Evolutionary conservation across 768 basidiomycete genomes (phyloP), one percentile per base, ranked within the genome.

Genomic region (Lentinula detonsa): DNA sequence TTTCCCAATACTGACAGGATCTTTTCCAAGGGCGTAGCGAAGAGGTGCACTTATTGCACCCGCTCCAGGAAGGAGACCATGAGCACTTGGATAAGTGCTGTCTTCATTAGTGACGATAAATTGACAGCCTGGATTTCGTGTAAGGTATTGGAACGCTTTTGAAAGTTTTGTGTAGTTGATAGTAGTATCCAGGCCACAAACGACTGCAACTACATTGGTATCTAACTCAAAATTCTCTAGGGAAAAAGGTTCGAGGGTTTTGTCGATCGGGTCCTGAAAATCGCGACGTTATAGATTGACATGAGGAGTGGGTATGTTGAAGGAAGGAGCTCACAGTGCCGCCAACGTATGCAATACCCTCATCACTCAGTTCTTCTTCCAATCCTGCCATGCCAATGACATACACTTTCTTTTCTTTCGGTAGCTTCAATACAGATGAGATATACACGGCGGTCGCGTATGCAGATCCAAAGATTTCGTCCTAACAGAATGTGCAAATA

Each of bases 401-500:
- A 75, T 95, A 99, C 13, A 95, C 95, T 72, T 90, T 93, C 77
- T 98, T 93, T 70, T 90, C 82, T 69, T 88, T 91, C 9, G 94
- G 91, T 63, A 99, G 80, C 61, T 93, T 89, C 66, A 95, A 79
- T 11, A 98, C 90, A 43, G 91, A 85, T 0, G 95, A 95, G 28
- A 98, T 76, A 73, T 98, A 91, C 39, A 89, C 85, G 0, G 88
- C 90, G 11, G 90, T 77, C 1, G 88, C 89, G 65, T 91, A 98
- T 2, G 95, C 96, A 5, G 96, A 98, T 56, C 95, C 93, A 66
- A 93, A 98, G 58, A 98, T 93, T 71, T 98, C 97, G 62, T 97
- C 92, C 96, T 98, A 65, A 34, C 23, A 57, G 16, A 37, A 23
- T 43, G 46, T 28, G 33, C 18, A 15, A 0, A 2, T 13, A 64